Base-by-base conservation (phyloP, 768 basidiomycete genomes). In the Leccinum disarticulatum region DNA sequence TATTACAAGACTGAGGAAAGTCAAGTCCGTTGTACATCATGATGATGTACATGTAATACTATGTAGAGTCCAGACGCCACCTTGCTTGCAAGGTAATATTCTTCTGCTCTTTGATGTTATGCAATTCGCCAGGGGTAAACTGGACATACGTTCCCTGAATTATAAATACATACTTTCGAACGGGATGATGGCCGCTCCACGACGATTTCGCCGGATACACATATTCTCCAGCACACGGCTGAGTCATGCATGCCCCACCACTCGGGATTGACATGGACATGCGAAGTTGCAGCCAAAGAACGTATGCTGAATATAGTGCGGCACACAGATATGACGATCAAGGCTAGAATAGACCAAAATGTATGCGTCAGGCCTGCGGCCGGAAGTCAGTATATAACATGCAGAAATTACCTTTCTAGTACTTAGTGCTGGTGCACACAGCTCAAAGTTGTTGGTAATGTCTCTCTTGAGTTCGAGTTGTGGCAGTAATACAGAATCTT, bases 231-330 rank as follows among this genome's bases (percentile, higher is more conserved):
- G 41, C 33, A 63, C 61, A n/a, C 80, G 76, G 48, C 74, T 77
- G 22, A 81, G 75, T 69, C 81, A 78, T n/a, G 76, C 73, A 49
- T 77, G 73, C 25, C 25, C 10, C 80, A 67, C 78, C 77, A 79
- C 11, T 74, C 74, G 14, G 77, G 73, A 52, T 78, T 73, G 15
- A 80, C 76, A 35, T 77, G 76, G 15, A 80, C 76, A 35, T 77
- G 76, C 10, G 77, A 68, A 33, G 72, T 64, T 9, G 73, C 71
- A 22, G 80, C 76, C n/a, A 81, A 69, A 4, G 79, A 80, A 47
- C 73, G 73, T 60, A 79, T 74, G 62, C 71, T 76, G 47, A 79
- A 68, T 73, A 78, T 75, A 11, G 73, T 67, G 14, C 76, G 71
- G 25, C 74, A 75, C 74, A 75, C 31, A 76, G 71, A 25, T 25